A percentile compares a stretch with the other conserved stretches of the same genome.
Evolutionary conservation across 2,329 filamentous ascomycete species (phyloP).

Genomic region (Nigrospora sphaerica): DNA sequence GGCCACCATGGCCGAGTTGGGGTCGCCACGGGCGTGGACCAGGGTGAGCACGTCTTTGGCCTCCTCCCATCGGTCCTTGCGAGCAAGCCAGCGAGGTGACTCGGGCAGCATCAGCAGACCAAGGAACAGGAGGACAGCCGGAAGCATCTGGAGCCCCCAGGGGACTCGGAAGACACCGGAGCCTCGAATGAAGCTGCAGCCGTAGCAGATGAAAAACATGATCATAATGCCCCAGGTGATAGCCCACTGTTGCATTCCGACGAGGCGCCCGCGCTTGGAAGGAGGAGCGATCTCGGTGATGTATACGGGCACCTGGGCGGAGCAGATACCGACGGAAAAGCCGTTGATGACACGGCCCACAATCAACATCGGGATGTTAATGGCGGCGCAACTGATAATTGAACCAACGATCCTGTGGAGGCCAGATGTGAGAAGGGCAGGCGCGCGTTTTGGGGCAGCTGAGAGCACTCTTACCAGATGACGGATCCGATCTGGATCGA

Average conservation of each 20-base stretch:
- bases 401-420: conserved; percentile 38
- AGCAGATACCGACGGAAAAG: conserved; percentile 64
- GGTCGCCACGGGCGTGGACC: conserved; percentile 60
- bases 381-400: conserved; percentile 34
- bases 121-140: conserved; percentile 31
- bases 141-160: conserved; percentile 40
- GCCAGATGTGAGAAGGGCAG: too few relatives aligned
- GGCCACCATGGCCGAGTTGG: conserved; percentile 56
- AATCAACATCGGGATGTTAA: conserved; percentile 51
- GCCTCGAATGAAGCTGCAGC: conserved; percentile 33
- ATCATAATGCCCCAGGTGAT: conserved; percentile 40
- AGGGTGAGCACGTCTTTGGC: conserved; percentile 39
- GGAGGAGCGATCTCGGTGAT: conserved; percentile 55
- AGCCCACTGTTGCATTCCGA: conserved; percentile 37
- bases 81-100: conserved; percentile 44
- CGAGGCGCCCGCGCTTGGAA: conserved; percentile 34
- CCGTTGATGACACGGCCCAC: conserved; percentile 66
- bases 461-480: conserved; percentile 35
- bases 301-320: conserved; percentile 65
- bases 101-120: conserved; percentile 37
- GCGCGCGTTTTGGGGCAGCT: not conserved
- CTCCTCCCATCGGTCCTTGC: conserved; percentile 39
- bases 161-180: conserved; percentile 41
- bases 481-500: conserved; percentile 43
- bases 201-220: conserved; percentile 42